These are phyloP conservation scores for Termitomyces sp. DNA, from an alignment of 768 basidiomycete genomes.

Conservation along the genomic window DNA sequence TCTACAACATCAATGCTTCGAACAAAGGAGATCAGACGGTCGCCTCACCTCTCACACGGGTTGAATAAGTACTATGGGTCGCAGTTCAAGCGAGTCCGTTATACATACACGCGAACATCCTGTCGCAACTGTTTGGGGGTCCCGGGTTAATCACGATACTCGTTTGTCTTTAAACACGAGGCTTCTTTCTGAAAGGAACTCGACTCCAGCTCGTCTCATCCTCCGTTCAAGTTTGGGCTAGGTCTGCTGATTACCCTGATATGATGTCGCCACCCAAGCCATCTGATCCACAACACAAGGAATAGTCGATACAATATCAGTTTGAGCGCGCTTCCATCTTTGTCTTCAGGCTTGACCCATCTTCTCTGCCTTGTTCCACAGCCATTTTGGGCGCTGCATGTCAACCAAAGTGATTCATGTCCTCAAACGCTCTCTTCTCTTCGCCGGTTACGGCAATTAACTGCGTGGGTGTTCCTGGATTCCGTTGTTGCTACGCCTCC, in stretches of 20 bases:
- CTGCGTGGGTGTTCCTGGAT: slow-evolving; percentile 33
- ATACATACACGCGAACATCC: not conserved
- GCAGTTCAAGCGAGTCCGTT: not conserved
- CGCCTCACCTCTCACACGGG: not conserved
- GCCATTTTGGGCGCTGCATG: slow-evolving; percentile 12
- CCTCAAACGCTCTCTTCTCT: slow-evolving; percentile 5
- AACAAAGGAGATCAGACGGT: slow-evolving; percentile 2
- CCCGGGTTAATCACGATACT: not conserved
- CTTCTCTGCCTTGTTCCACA: slow-evolving; percentile 13
- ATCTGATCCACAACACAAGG: slow-evolving; percentile 15
- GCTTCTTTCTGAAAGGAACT: slow-evolving; percentile 10
- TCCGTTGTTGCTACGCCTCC: slow-evolving; percentile 33
- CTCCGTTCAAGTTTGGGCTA: slow-evolving; percentile 2
- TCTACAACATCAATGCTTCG: slow-evolving; percentile 1
- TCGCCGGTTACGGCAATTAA: slow-evolving; percentile 13
- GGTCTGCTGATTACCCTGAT: slow-evolving; percentile 23
- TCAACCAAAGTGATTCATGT: slow-evolving; percentile 7
- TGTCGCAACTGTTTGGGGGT: not conserved
- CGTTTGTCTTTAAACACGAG: slow-evolving; percentile 15
- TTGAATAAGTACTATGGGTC: not conserved
- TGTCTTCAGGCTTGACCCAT: slow-evolving; percentile 5
- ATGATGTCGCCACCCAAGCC: slow-evolving; percentile 13
- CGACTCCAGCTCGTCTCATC: slow-evolving; percentile 2
- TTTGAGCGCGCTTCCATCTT: slow-evolving; percentile 10
- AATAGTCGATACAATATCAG: slow-evolving; percentile 13